These are phyloP conservation scores for Fusarium proliferatum DNA, from an alignment of 2,329 filamentous ascomycete species.

Conservation along the genomic window DNA sequence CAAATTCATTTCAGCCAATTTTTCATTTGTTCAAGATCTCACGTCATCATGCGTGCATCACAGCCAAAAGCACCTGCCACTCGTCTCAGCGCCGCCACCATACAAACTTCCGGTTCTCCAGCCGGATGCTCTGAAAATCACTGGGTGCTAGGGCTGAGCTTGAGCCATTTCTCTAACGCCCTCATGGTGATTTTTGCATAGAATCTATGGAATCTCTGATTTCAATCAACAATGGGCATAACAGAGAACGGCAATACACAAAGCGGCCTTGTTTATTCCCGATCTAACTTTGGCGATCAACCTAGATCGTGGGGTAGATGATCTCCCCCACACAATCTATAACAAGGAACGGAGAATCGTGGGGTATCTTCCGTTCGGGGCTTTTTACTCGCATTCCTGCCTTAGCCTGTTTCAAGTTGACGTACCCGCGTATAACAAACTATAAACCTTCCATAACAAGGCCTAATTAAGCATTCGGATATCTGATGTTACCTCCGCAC, in stretches of 20 bases:
- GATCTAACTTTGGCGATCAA: background rate
- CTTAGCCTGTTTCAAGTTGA: too few species aligned
- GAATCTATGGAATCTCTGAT: background rate
- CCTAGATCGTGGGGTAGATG: too few species aligned
- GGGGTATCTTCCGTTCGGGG: too few species aligned
- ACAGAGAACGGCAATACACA: background rate
- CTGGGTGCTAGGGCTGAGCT: too few species aligned
- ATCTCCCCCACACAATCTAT: too few species aligned
- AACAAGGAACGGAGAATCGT: too few species aligned
- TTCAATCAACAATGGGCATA: rapidly evolving
- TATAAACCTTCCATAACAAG: rapidly evolving
- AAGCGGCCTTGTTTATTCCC: background rate
- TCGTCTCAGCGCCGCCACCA: rapidly evolving
- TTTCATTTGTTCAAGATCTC: rapidly evolving
- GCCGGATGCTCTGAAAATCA: too few species aligned
- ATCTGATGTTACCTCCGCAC: background rate
- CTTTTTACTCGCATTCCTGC: too few species aligned
- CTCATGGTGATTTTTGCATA: too few species aligned
- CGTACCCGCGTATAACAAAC: background rate
- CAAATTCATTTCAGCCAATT: background rate
- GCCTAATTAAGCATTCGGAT: background rate
- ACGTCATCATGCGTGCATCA: rapidly evolving
- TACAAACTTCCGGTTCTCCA: rapidly evolving
- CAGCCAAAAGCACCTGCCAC: rapidly evolving
- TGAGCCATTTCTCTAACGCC: too few species aligned